These are phyloP conservation scores for Berberis vulgaris DNA, from an alignment of 164 flowering plant genomes.

Conservation along the genomic window DNA sequence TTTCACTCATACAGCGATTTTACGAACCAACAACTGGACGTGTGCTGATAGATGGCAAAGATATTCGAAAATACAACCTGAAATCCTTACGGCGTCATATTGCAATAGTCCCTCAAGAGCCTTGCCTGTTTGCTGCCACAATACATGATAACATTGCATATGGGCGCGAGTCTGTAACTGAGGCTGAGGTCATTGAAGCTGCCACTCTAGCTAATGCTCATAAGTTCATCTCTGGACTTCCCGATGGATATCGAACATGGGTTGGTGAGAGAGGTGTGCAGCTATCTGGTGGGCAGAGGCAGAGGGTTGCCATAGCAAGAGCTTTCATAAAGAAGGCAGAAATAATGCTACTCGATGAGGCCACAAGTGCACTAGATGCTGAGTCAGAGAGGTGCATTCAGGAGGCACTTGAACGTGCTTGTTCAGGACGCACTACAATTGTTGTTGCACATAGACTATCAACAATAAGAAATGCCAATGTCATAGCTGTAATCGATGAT, in stretches of 20 bases:
- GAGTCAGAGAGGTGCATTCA: slow-evolving; percentile 89
- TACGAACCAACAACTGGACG: slow-evolving; percentile 92
- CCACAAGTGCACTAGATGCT: slow-evolving; percentile 93
- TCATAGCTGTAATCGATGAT: slow-evolving; percentile 85
- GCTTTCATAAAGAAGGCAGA: slow-evolving; percentile 70
- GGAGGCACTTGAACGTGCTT: slow-evolving; percentile 70
- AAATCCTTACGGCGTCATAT: slow-evolving; percentile 67
- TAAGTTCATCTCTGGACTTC: slow-evolving; percentile 76
- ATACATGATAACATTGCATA: slow-evolving; percentile 89
- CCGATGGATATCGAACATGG: slow-evolving; percentile 80
- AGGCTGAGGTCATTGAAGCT: slow-evolving; percentile 80
- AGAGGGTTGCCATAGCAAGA: slow-evolving; percentile 87
- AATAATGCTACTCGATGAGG: slow-evolving; percentile 86
- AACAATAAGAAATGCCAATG: slow-evolving; percentile 78
- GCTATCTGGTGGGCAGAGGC: slow-evolving; percentile 94
- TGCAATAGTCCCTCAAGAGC: slow-evolving; percentile 87
- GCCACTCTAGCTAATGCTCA: slow-evolving; percentile 83
- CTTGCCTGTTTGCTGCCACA: slow-evolving; percentile 75
- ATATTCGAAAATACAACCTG: slow-evolving; percentile 79
- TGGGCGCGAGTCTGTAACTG: slow-evolving; percentile 71
- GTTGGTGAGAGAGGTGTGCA: slow-evolving; percentile 95
- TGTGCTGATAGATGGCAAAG: slow-evolving; percentile 79
- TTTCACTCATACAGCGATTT: slow-evolving; percentile 71
- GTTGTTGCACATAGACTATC: slow-evolving; percentile 90
- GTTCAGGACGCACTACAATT: slow-evolving; percentile 73